phyloP scores from a whole-genome alignment of 129 eudicot genomes.

The Escallonia rubra region DNA sequence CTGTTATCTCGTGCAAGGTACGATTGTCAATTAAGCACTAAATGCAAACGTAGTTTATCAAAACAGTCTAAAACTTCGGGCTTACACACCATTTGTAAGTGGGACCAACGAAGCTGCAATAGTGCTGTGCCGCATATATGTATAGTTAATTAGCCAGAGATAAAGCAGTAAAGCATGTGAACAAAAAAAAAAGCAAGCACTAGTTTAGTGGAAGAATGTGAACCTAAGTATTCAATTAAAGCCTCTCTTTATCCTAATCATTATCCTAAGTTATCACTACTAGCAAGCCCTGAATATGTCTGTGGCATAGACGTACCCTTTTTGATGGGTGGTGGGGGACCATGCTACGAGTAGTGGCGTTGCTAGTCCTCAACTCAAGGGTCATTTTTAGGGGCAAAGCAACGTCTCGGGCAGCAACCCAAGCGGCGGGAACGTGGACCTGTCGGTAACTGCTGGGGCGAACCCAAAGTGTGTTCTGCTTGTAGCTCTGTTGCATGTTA shows the following conservation, averaged over 20 bases:
- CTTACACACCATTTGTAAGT: neutral
- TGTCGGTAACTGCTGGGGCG: slow-evolving; percentile 1
- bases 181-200: slow-evolving; percentile 2
- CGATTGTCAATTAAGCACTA: too few species aligned
- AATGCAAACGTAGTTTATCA: too few species aligned
- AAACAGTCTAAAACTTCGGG: neutral
- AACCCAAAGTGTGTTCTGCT: neutral
- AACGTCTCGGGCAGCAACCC: slow-evolving; percentile 3
- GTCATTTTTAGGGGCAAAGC: neutral
- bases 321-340: neutral
- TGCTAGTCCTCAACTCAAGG: neutral
- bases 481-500: slow-evolving; percentile 2
- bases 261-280: slow-evolving; percentile 4
- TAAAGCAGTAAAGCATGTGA: slow-evolving; percentile 6
- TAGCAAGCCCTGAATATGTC: neutral
- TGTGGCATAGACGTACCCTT: neutral
- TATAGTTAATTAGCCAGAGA: slow-evolving; percentile 2
- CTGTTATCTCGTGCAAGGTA: too few species aligned
- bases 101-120: neutral
- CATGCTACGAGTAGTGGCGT: neutral
- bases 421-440: slow-evolving; percentile 10
- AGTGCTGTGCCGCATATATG: slow-evolving; percentile 5
- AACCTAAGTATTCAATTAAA: neutral
- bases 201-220: neutral
- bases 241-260: neutral